Conservation (phyloP, 2,329 filamentous ascomycete genomes). For the Xylaria sp. region DNA sequence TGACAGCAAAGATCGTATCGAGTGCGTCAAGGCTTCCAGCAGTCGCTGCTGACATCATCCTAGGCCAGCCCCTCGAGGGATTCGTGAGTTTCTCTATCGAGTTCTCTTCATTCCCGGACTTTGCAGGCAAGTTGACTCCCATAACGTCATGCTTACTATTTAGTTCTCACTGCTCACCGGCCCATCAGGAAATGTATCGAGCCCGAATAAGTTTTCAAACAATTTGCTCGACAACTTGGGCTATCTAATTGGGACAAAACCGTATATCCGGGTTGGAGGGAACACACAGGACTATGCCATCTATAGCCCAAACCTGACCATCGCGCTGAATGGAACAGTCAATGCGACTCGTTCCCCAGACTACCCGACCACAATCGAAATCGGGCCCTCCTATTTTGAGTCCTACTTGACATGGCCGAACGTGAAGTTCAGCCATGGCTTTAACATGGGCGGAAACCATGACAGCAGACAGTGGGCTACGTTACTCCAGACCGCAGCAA, state of each 20-base stretch:
- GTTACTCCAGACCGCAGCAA: conserved; percentile 63
- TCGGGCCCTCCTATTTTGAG: conserved; percentile 72
- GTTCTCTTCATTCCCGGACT: conserved; percentile 55
- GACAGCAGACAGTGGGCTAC: conserved; percentile 60
- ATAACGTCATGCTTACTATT: background rate
- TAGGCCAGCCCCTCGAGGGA: conserved; percentile 52
- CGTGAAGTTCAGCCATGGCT: conserved; percentile 69
- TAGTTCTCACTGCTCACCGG: conserved; percentile 20
- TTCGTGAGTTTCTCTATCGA: conserved; percentile 57
- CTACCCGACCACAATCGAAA: conserved; percentile 69
- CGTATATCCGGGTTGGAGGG: conserved; percentile 72
- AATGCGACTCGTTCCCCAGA: conserved; percentile 62
- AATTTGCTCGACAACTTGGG: conserved; percentile 68
- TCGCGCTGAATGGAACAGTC: conserved; percentile 64
- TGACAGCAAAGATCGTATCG: conserved; percentile 34
- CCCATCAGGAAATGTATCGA: conserved; percentile 52
- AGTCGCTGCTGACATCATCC: conserved; percentile 30
- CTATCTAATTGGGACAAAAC: conserved; percentile 65
- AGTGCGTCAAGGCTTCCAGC: conserved; percentile 9
- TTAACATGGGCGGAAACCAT: conserved; percentile 67
- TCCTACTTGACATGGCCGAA: conserved; percentile 68
- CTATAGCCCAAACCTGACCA: conserved; percentile 64
- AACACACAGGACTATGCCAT: conserved; percentile 75
- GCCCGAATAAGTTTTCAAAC: conserved; percentile 69
- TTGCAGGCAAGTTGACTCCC: conserved; percentile 45